These are phyloP conservation scores for Verticillium nonalfalfae DNA, from an alignment of 2,329 filamentous ascomycete genomes.

Conservation along the genomic window DNA sequence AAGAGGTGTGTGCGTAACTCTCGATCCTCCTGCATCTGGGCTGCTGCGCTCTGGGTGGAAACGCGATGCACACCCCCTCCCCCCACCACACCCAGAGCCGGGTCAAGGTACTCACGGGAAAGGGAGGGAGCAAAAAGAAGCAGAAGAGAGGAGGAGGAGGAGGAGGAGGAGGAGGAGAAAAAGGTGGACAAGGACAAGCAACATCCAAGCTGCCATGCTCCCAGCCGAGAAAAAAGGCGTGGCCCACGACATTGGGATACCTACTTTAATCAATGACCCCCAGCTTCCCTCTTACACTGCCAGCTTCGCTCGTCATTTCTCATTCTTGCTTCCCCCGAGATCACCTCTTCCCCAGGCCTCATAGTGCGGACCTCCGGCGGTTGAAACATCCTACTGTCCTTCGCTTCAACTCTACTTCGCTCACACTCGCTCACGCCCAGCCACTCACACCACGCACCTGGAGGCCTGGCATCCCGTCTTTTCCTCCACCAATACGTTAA, in stretches of 20 bases:
- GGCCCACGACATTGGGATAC: neutral
- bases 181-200: neutral
- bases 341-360: neutral
- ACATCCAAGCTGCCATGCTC: neutral
- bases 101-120: neutral
- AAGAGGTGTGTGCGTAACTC: neutral
- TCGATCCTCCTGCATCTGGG: neutral
- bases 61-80: neutral
- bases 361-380: neutral
- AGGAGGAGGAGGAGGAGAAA: neutral
- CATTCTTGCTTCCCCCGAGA: neutral
- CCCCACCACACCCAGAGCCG: neutral
- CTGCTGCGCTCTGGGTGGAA: neutral
- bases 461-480: neutral
- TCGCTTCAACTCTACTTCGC: neutral
- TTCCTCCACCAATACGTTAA: neutral
- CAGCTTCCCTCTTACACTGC: neutral
- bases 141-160: no score
- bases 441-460: neutral
- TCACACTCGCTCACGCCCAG: neutral
- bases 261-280: neutral
- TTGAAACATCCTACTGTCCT: neutral
- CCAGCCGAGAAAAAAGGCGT: neutral
- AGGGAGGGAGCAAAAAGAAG: no score
- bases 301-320: neutral